Percentiles rank a stretch among this genome's conserved stretches.
These are phyloP conservation scores for Geosmithia flava DNA, from an alignment of 2,329 filamentous ascomycete species.

Conservation along the genomic window DNA sequence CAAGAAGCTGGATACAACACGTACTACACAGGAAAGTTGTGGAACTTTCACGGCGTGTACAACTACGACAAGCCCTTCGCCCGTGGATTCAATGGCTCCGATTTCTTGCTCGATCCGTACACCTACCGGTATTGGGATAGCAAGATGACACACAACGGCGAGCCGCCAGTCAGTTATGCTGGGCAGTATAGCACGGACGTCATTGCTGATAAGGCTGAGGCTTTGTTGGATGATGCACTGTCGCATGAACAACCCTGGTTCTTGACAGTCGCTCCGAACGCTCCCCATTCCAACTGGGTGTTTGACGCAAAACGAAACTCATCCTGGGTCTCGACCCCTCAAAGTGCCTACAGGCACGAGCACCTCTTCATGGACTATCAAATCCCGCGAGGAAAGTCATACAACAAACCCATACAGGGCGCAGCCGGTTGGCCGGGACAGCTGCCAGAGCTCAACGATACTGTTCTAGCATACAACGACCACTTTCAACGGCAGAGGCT, in stretches of 20 bases:
- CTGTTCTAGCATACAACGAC: conserved; percentile 19
- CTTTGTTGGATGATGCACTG: conserved; percentile 38
- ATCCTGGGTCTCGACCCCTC: conserved; percentile 21
- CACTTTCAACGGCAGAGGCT: conserved; percentile 25
- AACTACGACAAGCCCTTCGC: conserved; percentile 39
- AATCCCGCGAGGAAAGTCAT: conserved; percentile 45
- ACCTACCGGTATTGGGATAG: conserved; percentile 58
- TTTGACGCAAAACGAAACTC: neutral
- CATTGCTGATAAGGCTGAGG: conserved; percentile 33
- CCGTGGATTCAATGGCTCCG: conserved; percentile 42
- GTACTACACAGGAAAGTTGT: conserved; percentile 42
- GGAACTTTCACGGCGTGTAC: conserved; percentile 32
- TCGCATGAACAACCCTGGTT: conserved; percentile 36
- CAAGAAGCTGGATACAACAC: conserved; percentile 37
- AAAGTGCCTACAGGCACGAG: conserved; percentile 28
- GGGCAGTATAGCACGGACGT: conserved; percentile 42
- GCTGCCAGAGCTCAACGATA: conserved; percentile 18
- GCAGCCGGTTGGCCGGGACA: conserved; percentile 30
- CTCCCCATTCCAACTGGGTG: conserved; percentile 18
- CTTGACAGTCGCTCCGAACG: conserved; percentile 35
- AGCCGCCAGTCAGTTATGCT: conserved; percentile 36
- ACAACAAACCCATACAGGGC: conserved; percentile 40
- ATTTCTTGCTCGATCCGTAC: conserved; percentile 49
- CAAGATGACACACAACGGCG: conserved; percentile 47
- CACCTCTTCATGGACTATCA: conserved; percentile 45